phyloP scores from a whole-genome alignment of 1,139 yeast genomes.

The Debaryomyces fabryi region DNA sequence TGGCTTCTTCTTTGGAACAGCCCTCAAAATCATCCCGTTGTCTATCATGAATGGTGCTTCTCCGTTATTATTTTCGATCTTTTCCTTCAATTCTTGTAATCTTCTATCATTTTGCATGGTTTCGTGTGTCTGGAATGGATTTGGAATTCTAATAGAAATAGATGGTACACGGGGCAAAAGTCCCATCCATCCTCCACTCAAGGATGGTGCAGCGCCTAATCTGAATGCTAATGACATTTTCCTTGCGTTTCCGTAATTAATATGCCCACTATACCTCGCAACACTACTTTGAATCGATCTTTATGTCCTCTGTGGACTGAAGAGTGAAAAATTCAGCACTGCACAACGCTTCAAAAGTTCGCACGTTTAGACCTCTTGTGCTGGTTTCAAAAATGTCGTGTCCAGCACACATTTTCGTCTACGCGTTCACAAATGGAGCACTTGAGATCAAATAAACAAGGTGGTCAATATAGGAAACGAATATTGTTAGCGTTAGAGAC shows the following conservation, averaged over 20 bases:
- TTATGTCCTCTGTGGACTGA: slow-evolving; percentile 1
- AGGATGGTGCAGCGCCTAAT: slow-evolving; percentile 20
- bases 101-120: slow-evolving; percentile 23
- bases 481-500: neutral
- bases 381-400: neutral
- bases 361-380: neutral
- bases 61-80: slow-evolving; percentile 29
- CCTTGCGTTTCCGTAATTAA: neutral
- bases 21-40: slow-evolving; percentile 68
- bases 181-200: slow-evolving; percentile 19
- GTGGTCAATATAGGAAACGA: neutral
- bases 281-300: slow-evolving; percentile 1
- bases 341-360: neutral
- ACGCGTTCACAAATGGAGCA: slow-evolving; percentile 12
- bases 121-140: slow-evolving; percentile 6
- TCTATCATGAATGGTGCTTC: slow-evolving; percentile 44
- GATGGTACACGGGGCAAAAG: slow-evolving; percentile 29
- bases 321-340: slow-evolving; percentile 2
- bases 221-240: slow-evolving; percentile 30
- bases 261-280: neutral
- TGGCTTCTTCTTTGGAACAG: slow-evolving; percentile 92
- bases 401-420: neutral
- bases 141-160: slow-evolving; percentile 16
- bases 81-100: slow-evolving; percentile 35
- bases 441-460: slow-evolving; percentile 5